Evolutionary conservation across 306 rosid species (phyloP).

Genomic region (Mimosa bimucronata): DNA sequence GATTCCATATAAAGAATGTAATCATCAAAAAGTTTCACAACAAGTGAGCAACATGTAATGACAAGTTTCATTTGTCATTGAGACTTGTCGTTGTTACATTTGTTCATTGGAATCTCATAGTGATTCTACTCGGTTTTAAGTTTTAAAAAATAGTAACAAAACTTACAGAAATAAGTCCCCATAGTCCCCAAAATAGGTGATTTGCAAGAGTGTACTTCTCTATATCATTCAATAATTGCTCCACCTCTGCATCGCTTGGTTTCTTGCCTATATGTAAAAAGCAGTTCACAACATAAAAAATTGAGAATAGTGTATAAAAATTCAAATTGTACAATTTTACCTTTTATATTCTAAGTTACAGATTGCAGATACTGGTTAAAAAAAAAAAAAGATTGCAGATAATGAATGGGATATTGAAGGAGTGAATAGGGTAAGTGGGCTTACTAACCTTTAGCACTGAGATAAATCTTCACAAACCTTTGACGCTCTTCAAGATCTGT

Average conservation of each 20-base stretch:
- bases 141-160: background rate
- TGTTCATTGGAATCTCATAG: too few relatives aligned
- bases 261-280: constrained; percentile 42
- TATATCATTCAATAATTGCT: constrained; percentile 45
- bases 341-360: background rate
- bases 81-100: too few relatives aligned
- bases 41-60: too few relatives aligned
- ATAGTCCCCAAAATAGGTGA: constrained; percentile 71
- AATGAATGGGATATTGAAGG: background rate
- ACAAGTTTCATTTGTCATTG: too few relatives aligned
- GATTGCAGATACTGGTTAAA: too few relatives aligned
- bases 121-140: background rate
- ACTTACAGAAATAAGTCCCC: constrained; percentile 74
- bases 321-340: background rate
- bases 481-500: constrained; percentile 60
- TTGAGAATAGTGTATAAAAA: background rate
- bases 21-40: too few relatives aligned
- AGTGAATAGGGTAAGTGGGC: constrained; percentile 26
- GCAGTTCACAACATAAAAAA: constrained; percentile 1
- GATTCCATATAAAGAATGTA: too few relatives aligned
- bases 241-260: constrained; percentile 61
- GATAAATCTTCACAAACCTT: constrained; percentile 50
- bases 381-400: too few relatives aligned
- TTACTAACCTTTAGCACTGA: constrained; percentile 53
- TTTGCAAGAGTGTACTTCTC: constrained; percentile 67